Base-by-base conservation (phyloP, 129 eudicot species). In the Ambrosia artemisiifolia region DNA sequence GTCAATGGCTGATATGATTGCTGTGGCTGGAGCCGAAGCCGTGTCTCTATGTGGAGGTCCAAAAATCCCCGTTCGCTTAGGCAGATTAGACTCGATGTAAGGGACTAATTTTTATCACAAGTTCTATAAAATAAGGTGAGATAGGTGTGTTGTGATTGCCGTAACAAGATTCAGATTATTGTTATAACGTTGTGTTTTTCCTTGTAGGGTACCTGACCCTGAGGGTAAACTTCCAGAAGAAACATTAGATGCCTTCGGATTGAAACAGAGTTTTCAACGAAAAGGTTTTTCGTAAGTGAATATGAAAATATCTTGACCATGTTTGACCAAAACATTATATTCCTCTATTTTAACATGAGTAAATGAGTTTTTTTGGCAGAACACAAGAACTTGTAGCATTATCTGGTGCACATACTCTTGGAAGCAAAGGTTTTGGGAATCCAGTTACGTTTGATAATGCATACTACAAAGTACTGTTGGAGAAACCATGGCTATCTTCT, bases 331-430 rank as follows among this genome's bases (percentile, higher is more conserved):
- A 67, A 42, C 36, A 16, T 66, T 67, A 17, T 19, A 16, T 66
- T 43, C 48, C 36, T 43, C 3, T 51, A 16, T 48, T 36, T 42
- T 10, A 42, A n/a, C 7, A 30, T n/a, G n/a, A n/a, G n/a, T n/a
- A n/a, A n/a, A n/a, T n/a, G n/a, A n/a, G n/a, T n/a, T n/a, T n/a
- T n/a, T n/a, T n/a, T n/a, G n/a, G 67, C 82, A 90, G 99, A 40
- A 78, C 94, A 65, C 97, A 86, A 79, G 96, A 94, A 74, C 99
- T 94, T 67, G 85, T 94, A 69, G 97, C 99, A 44, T 67, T 94
- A 60, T 90, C 99, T 44, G 97, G 97, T 76, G 99, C 99, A 43
- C 99, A 90, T 84, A 94, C 99, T 49, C 88, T 94, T 65, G 99
- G 99, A 76, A 82, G 85, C 81, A 94, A 94, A 81, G 99, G 99